These are phyloP conservation scores for Trichoderma arundinaceum DNA, from an alignment of 2,329 filamentous ascomycete genomes.

Conservation along the genomic window DNA sequence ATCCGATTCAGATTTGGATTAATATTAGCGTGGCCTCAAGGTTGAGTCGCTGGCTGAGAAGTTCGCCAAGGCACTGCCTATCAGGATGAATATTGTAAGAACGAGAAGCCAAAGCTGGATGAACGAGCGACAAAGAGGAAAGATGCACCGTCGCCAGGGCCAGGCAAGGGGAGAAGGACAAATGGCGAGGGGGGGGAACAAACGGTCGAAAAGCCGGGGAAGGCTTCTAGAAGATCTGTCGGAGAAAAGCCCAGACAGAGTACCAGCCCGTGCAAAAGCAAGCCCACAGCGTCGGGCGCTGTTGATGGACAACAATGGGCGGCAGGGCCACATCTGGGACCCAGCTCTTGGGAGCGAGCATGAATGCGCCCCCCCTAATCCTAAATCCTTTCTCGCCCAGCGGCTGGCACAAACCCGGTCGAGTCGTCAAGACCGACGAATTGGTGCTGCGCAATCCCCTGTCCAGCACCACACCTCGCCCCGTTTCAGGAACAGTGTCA, in stretches of 20 bases:
- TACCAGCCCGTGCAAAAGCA: slow-evolving; percentile 24
- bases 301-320: slow-evolving; percentile 20
- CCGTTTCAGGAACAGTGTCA: slow-evolving; percentile 42
- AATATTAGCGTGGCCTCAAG: slow-evolving; percentile 27
- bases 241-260: slow-evolving; percentile 32
- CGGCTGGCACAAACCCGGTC: slow-evolving; percentile 27
- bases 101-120: slow-evolving; percentile 22
- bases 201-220: slow-evolving; percentile 32
- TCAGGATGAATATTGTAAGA: slow-evolving; percentile 4
- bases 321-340: slow-evolving; percentile 27
- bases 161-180: slow-evolving; percentile 32
- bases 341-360: slow-evolving; percentile 13
- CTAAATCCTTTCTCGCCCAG: slow-evolving; percentile 30
- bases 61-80: slow-evolving; percentile 24
- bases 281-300: slow-evolving; percentile 25
- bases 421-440: slow-evolving; percentile 28
- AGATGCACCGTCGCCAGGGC: slow-evolving; percentile 30
- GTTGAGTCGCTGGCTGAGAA: slow-evolving; percentile 24
- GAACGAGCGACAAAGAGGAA: slow-evolving; percentile 28
- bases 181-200: slow-evolving; percentile 30
- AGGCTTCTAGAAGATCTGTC: slow-evolving; percentile 35
- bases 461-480: slow-evolving; percentile 31
- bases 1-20: slow-evolving; percentile 4
- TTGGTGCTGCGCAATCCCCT: slow-evolving; percentile 29
- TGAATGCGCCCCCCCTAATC: slow-evolving; percentile 29